Evolutionary conservation across 768 basidiomycete genomes (phyloP).

Genomic region (Tephrocybe sp.): DNA sequence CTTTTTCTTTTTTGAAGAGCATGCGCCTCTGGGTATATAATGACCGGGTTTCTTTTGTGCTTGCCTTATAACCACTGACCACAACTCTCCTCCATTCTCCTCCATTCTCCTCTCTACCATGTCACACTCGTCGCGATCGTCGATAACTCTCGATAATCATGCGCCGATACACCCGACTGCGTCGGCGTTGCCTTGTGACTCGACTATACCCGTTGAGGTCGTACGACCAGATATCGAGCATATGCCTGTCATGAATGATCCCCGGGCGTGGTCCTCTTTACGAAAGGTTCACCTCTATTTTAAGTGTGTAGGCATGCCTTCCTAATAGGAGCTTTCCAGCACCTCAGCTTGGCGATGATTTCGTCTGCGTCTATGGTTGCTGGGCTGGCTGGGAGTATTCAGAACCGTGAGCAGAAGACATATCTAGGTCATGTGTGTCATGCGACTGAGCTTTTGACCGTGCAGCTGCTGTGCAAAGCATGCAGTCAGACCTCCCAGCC

Average conservation of each 20-base stretch:
- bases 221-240: conserved; percentile 46
- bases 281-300: conserved; percentile 45
- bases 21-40: conserved; percentile 12
- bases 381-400: conserved; percentile 58
- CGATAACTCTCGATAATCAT: conserved; percentile 6
- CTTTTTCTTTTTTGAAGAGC: background rate
- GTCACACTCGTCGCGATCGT: conserved; percentile 11
- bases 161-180: conserved; percentile 1
- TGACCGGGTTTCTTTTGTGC: background rate
- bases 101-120: background rate
- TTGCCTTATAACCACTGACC: background rate
- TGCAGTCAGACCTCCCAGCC: conserved; percentile 61
- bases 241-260: conserved; percentile 58
- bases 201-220: background rate
- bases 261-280: conserved; percentile 53
- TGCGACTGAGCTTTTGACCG: background rate
- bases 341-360: conserved; percentile 45
- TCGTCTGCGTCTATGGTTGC: conserved; percentile 57
- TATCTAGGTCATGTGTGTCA: too few relatives aligned
- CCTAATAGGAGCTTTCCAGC: conserved; percentile 26
- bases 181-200: background rate
- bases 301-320: background rate
- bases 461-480: conserved; percentile 61
- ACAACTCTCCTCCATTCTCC: background rate
- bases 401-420: conserved; percentile 51